Conservation (phyloP, 495 filamentous ascomycete genomes). For the Xylaria scruposa region DNA sequence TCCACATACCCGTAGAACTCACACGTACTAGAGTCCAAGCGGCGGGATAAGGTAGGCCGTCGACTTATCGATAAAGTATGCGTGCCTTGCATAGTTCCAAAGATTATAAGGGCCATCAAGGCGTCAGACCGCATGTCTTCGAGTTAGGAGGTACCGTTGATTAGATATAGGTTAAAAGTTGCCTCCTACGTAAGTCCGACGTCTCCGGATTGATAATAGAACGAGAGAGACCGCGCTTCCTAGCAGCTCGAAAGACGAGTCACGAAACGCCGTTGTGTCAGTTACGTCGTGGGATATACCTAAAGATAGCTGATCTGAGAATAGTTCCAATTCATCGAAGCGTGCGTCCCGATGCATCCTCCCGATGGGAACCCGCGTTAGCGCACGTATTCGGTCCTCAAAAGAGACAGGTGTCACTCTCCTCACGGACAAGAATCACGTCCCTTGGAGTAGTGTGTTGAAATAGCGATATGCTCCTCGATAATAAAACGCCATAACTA, state of each 20-base stretch:
- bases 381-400: background rate
- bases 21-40: constrained; percentile 15
- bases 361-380: constrained; percentile 25
- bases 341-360: constrained; percentile 14
- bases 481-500: background rate
- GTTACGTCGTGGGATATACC: background rate
- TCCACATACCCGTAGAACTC: constrained; percentile 22
- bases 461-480: background rate
- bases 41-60: constrained; percentile 1
- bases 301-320: background rate
- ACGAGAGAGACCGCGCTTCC: background rate
- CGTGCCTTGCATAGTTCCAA: background rate
- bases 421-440: background rate
- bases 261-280: background rate
- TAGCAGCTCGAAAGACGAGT: background rate
- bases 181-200: background rate
- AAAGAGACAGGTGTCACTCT: constrained; percentile 3
- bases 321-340: background rate
- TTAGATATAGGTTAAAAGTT: background rate
- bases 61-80: background rate
- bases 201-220: background rate
- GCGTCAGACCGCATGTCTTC: constrained; percentile 12
- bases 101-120: background rate
- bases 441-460: background rate
- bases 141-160: background rate